A percentile compares a stretch with the other conserved stretches of the same genome.
phyloP scores from a whole-genome alignment of 139 green algal genomes.

The Edaphochlamys debaryana region DNA sequence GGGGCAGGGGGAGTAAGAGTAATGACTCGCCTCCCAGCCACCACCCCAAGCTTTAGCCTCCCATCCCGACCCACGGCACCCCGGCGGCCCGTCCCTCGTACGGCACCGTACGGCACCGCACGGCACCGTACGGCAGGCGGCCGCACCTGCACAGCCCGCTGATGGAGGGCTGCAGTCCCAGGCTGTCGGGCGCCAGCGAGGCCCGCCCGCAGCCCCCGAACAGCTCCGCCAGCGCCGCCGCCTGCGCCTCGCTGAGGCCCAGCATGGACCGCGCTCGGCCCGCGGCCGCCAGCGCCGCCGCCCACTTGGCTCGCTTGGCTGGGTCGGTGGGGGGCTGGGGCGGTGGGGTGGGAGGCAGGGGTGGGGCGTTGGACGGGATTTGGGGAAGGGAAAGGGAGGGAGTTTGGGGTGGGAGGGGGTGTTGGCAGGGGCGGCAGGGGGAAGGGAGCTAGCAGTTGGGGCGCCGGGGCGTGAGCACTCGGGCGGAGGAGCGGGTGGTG shows the following conservation, averaged over 20 bases:
- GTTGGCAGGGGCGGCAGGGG: too few relatives aligned
- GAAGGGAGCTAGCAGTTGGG: too few relatives aligned
- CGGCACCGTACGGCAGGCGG: too few relatives aligned
- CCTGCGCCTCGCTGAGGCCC: constrained; percentile 53
- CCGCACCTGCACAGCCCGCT: constrained; percentile 48
- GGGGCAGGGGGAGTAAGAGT: too few relatives aligned
- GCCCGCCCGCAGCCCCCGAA: constrained; percentile 33
- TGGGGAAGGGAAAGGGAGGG: background rate
- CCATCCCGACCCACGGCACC: too few relatives aligned
- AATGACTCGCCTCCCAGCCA: too few relatives aligned
- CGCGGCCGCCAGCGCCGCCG: constrained; percentile 59
- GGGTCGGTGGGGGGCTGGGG: constrained; percentile 15
- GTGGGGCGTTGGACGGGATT: background rate
- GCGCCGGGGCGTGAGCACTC: too few relatives aligned
- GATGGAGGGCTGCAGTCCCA: constrained; percentile 47
- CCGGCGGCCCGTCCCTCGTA: too few relatives aligned
- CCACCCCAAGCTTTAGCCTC: too few relatives aligned
- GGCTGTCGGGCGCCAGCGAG: constrained; percentile 10
- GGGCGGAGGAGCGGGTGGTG: too few relatives aligned
- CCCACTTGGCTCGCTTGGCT: constrained; percentile 53
- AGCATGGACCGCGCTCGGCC: constrained; percentile 50
- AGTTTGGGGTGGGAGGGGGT: background rate
- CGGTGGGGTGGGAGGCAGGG: background rate
- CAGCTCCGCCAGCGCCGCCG: constrained; percentile 40
- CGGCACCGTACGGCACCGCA: too few relatives aligned